Conservation (phyloP, 208 protist species). For the Crithidia sp. region DNA sequence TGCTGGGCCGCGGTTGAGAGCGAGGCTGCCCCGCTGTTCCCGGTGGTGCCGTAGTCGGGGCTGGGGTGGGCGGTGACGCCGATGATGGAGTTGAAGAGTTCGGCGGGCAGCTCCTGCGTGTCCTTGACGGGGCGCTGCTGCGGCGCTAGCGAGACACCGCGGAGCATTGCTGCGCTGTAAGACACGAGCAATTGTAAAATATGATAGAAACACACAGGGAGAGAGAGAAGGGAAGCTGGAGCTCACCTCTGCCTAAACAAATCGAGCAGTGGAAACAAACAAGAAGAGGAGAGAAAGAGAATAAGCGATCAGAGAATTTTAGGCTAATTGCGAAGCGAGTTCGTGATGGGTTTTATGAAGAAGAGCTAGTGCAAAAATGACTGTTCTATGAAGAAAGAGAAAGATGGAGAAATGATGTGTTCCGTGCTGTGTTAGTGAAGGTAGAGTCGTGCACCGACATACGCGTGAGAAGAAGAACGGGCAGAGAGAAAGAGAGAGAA, state of each 20-base stretch:
- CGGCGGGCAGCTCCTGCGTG: constrained; percentile 34
- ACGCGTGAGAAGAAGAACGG: constrained; percentile 5
- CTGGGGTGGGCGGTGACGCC: constrained; percentile 10
- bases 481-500: constrained; percentile 18
- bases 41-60: constrained; percentile 24
- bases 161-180: constrained; percentile 29
- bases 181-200: too few relatives aligned
- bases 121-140: constrained; percentile 29
- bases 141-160: constrained; percentile 51
- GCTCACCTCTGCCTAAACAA: background rate
- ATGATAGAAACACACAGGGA: background rate
- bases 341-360: too few relatives aligned
- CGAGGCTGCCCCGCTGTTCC: constrained; percentile 1
- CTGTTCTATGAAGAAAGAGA: too few relatives aligned
- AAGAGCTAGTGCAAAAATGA: too few relatives aligned
- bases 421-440: too few relatives aligned
- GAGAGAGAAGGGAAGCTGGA: background rate
- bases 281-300: constrained; percentile 7
- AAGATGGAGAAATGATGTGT: too few relatives aligned
- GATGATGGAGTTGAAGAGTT: constrained; percentile 37
- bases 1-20: constrained; percentile 16
- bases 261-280: background rate
- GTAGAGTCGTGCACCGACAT: background rate
- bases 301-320: background rate
- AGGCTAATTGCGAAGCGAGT: too few relatives aligned